phyloP scores from a whole-genome alignment of 306 rosid species.

The Prosopis cineraria region DNA sequence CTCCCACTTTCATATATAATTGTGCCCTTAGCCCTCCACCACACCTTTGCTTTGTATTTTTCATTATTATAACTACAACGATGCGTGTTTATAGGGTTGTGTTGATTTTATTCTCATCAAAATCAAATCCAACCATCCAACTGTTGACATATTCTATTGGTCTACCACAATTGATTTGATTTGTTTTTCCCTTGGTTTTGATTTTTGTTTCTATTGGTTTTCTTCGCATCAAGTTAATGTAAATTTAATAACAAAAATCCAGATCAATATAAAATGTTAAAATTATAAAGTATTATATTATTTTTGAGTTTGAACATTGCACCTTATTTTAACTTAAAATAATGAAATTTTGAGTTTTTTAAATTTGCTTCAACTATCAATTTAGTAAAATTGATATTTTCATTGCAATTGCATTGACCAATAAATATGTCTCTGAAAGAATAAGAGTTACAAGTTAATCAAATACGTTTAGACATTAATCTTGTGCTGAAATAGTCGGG shows the following conservation, averaged over 20 bases:
- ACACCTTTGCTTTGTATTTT: not conserved
- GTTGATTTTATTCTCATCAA: not conserved
- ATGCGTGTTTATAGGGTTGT: not conserved
- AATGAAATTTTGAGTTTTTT: no score
- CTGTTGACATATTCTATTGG: not conserved
- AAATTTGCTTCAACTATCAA: no score
- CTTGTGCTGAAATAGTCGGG: not conserved
- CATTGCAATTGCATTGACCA: not conserved
- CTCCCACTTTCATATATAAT: not conserved
- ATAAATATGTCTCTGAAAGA: not conserved
- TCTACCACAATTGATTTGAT: not conserved
- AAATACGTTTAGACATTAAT: not conserved
- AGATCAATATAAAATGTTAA: not conserved
- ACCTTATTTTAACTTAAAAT: no score
- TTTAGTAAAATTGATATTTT: not conserved
- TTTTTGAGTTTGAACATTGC: no score
- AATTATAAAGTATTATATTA: no score
- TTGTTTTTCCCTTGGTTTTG: not conserved
- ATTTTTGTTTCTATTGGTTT: not conserved
- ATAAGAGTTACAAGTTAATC: not conserved
- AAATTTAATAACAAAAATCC: not conserved
- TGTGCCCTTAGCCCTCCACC: not conserved
- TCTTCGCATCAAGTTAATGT: not conserved
- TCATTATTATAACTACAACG: not conserved
- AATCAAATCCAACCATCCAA: not conserved